Evolutionary conservation across 331 rosid species (phyloP).

Genomic region (Pyracantha coccinea): DNA sequence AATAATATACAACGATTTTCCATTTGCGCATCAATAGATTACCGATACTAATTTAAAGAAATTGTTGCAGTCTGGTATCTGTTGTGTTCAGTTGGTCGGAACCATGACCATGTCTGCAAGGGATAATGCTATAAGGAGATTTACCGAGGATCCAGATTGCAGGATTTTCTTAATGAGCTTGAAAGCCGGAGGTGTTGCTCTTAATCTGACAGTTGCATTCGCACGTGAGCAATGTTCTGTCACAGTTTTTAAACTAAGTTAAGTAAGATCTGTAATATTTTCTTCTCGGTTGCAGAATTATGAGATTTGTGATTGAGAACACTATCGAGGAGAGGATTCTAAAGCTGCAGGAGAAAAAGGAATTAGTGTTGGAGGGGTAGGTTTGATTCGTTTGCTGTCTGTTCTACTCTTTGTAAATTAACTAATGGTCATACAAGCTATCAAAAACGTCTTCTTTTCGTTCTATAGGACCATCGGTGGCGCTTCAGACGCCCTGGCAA

Average conservation of each 20-base stretch:
- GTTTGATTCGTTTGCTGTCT: conserved; percentile 5
- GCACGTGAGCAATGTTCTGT: conserved; percentile 45
- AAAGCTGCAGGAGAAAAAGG: conserved; percentile 85
- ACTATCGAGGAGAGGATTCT: conserved; percentile 91
- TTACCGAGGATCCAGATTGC: conserved; percentile 74
- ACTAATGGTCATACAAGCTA: neutral
- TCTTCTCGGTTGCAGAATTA: conserved; percentile 40
- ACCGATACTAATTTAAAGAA: conserved; percentile 3
- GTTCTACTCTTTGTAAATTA: too few relatives aligned
- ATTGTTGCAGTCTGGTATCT: conserved; percentile 65
- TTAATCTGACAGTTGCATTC: conserved; percentile 87
- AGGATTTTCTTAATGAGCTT: conserved; percentile 92
- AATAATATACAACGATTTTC: neutral
- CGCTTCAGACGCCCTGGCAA: conserved; percentile 62
- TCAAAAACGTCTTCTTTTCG: neutral
- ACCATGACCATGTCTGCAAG: conserved; percentile 75
- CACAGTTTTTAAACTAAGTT: too few relatives aligned
- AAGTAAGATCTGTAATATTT: neutral
- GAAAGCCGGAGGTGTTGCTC: conserved; percentile 97
- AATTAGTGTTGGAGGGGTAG: conserved; percentile 88
- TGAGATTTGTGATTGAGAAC: conserved; percentile 81
- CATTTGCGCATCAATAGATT: neutral
- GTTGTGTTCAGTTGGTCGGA: conserved; percentile 78
- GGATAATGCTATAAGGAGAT: conserved; percentile 61
- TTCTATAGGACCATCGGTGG: conserved; percentile 69